Evolutionary conservation across 2,329 filamentous ascomycete genomes (phyloP).

Genomic region (Apiospora koreana): DNA sequence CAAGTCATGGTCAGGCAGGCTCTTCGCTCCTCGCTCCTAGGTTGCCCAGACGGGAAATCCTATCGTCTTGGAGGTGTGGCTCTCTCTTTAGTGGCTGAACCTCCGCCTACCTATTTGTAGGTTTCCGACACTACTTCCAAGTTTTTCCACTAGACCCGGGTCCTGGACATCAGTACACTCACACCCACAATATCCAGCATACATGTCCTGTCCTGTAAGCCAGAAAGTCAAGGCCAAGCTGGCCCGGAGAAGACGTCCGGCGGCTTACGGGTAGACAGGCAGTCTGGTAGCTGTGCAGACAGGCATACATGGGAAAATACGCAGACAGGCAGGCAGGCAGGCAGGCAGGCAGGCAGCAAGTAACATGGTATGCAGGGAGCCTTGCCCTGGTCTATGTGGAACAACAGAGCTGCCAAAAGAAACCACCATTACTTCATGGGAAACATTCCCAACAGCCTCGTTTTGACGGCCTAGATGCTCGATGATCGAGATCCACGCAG

Average conservation of each 20-base stretch:
- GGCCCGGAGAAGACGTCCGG: neutral
- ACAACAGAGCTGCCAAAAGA: neutral
- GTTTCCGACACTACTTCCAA: neutral
- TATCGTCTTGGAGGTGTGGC: neutral
- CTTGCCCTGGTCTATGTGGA: neutral
- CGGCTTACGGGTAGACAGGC: neutral
- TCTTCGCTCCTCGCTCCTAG: neutral
- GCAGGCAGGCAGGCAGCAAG: neutral
- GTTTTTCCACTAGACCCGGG: neutral
- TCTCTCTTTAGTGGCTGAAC: neutral
- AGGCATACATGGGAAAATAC: neutral
- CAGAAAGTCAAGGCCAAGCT: neutral
- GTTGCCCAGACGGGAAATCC: neutral
- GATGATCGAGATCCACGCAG: conserved; percentile 17
- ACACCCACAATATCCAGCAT: neutral
- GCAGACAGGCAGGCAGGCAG: neutral
- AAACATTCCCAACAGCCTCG: neutral
- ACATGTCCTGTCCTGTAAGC: neutral
- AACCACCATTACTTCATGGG: conserved; percentile 4
- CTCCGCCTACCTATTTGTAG: neutral
- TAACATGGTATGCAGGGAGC: neutral
- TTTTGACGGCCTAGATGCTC: neutral
- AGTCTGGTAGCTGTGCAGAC: neutral
- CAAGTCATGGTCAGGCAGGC: neutral
- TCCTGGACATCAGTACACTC: neutral